These are phyloP conservation scores for Trametes cingulata DNA, from an alignment of 768 basidiomycete genomes.

Conservation along the genomic window DNA sequence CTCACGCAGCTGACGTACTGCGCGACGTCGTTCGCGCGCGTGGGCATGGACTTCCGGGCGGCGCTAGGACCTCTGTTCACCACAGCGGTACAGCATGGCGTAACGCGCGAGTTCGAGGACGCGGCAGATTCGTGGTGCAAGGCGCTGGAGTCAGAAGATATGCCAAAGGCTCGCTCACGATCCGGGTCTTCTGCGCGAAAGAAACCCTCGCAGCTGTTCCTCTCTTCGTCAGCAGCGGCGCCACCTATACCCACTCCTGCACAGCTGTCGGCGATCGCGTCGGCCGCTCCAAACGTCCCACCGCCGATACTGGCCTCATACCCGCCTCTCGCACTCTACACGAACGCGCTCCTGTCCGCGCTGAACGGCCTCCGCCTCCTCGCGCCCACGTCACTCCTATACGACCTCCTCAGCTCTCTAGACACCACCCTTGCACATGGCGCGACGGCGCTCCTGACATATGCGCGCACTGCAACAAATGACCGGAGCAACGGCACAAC, in stretches of 20 bases:
- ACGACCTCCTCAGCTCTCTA: constrained; percentile 49
- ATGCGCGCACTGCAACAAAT: constrained; percentile 31
- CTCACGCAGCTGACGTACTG: constrained; percentile 95
- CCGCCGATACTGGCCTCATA: constrained; percentile 73
- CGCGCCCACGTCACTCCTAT: constrained; percentile 63
- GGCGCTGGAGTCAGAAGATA: constrained; percentile 7
- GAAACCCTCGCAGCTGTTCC: constrained; percentile 22
- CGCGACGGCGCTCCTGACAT: constrained; percentile 48
- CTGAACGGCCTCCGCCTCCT: constrained; percentile 83
- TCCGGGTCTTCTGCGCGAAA: constrained; percentile 1
- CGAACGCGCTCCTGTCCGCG: constrained; percentile 71
- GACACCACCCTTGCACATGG: constrained; percentile 51
- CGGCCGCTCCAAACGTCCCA: constrained; percentile 54
- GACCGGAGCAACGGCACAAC: constrained; percentile 7
- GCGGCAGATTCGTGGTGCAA: constrained; percentile 34
- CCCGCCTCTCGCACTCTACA: constrained; percentile 67
- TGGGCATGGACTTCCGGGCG: constrained; percentile 86
- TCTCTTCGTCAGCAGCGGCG: constrained; percentile 4
- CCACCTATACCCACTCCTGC: constrained; percentile 20
- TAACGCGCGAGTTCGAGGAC: constrained; percentile 50
- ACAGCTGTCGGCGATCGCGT: constrained; percentile 17
- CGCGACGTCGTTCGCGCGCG: constrained; percentile 85
- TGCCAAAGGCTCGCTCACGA: not conserved
- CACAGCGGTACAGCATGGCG: constrained; percentile 58
- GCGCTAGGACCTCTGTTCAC: constrained; percentile 68